A percentile compares a stretch with the other conserved stretches of the same genome.
Evolutionary conservation across 345 rosid genomes (phyloP).

Genomic region (Brassica juncea): DNA sequence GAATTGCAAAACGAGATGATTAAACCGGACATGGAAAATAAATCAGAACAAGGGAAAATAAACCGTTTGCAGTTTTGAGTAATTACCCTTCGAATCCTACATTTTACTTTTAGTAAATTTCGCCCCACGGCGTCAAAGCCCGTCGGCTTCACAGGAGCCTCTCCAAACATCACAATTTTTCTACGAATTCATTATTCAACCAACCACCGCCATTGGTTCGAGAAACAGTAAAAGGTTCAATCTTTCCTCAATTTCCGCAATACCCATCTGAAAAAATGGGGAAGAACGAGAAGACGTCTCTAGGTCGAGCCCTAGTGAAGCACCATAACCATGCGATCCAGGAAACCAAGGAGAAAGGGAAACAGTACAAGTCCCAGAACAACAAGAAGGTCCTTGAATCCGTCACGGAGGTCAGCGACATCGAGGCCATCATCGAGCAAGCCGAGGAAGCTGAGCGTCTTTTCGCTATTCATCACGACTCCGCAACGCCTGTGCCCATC

Average conservation of each 20-base stretch:
- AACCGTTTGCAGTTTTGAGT: not conserved
- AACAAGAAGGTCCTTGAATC: conserved; percentile 86
- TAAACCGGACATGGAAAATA: not conserved
- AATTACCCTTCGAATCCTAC: not conserved
- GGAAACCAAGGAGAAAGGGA: conserved; percentile 79
- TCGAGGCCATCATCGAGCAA: conserved; percentile 81
- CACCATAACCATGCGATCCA: conserved; percentile 87
- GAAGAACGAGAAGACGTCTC: conserved; percentile 74
- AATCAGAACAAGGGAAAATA: not conserved
- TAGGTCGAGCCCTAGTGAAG: conserved; percentile 84
- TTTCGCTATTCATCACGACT: conserved; percentile 43
- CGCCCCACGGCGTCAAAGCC: not conserved
- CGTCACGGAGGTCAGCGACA: conserved; percentile 70
- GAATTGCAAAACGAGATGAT: not conserved
- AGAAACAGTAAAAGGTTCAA: not conserved
- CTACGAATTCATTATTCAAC: not conserved
- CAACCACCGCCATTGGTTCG: not conserved
- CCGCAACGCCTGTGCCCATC: conserved; percentile 52
- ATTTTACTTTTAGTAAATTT: not conserved
- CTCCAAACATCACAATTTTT: no score
- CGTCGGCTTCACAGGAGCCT: not conserved
- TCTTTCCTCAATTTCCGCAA: not conserved
- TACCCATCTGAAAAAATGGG: conserved; percentile 48
- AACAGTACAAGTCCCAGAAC: conserved; percentile 50
- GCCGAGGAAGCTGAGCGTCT: conserved; percentile 66